Evolutionary conservation across 257 asterid genomes (phyloP), one percentile per base, ranked within the genome.

Genomic region (Prunella vulgaris): DNA sequence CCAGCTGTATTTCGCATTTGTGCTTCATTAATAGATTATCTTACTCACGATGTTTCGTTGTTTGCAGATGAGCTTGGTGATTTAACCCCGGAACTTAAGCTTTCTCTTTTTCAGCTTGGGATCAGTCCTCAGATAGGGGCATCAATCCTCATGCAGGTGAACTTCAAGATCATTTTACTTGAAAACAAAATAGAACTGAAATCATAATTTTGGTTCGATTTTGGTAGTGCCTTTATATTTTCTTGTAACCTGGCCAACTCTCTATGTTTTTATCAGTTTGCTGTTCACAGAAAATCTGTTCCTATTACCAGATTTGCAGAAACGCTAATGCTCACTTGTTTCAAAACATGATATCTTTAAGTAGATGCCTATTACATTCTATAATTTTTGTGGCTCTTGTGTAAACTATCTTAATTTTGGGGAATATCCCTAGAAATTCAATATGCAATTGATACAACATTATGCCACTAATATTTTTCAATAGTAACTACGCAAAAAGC

Each of bases 101-200:
- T 94, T 17, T 94, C 97, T 56, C 80, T 94, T 75, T 94, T 94
- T 78, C 97, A 91, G 81, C 96, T 94, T 53, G 99, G 99, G 62
- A 87, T 94, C 73, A 87, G 99, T 83, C 99, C 99, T 80, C 97
- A 94, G 70, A 94, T 94, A 68, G 99, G 83, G 20, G 97, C 99
- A 71, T 94, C 99, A 62, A 94, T 94, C 79, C 86, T 91, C 51
- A 91, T 91, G 97, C 97, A 94, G 99, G 97, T 71, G 54, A 71
- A 25, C 69, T 32, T 48, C 20, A 56, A 51, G 60, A 78, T 57
- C 33, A 40, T 63, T 14, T 66, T 5, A 68, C 63, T n/a, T 65
- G 20, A 21, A 5, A 20, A 64, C 9, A 62, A 24, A 17, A 44
- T n/a, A 20, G 5, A 25, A 24, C 51, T 37, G 14, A 6, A 40